These are phyloP conservation scores for Kickxella alabastrina DNA, from an alignment of 192 early-diverging fungal genomes.

Conservation along the genomic window DNA sequence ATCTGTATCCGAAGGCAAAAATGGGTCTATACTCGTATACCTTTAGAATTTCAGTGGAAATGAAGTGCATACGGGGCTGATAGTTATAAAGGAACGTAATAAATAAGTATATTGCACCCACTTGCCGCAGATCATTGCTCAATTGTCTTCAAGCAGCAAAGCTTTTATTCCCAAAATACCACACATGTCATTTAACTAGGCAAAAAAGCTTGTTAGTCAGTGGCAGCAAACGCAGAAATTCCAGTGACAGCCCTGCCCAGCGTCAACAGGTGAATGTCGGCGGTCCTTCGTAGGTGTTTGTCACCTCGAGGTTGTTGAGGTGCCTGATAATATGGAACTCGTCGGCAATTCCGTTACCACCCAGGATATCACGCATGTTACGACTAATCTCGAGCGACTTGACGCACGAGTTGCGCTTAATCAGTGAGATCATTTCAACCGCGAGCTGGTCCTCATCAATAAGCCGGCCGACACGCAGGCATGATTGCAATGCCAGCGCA, in stretches of 20 bases:
- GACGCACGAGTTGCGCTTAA: constrained; percentile 94
- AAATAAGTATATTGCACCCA: too few species aligned
- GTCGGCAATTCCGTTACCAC: constrained; percentile 93
- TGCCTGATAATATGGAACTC: constrained; percentile 97
- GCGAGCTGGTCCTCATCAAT: constrained; percentile 84
- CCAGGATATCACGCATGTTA: constrained; percentile 84
- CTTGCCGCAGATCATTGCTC: too few species aligned
- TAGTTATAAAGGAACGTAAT: too few species aligned
- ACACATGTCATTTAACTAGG: too few species aligned
- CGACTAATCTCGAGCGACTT: constrained; percentile 93
- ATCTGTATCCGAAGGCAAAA: too few species aligned
- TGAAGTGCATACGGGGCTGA: too few species aligned
- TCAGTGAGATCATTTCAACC: constrained; percentile 92
- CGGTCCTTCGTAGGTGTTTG: constrained; percentile 98
- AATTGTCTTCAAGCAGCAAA: too few species aligned
- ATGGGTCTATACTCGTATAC: too few species aligned
- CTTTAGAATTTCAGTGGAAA: too few species aligned
- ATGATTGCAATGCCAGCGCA: constrained; percentile 80
- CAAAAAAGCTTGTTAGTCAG: constrained; percentile 17
- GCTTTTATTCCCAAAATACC: too few species aligned
- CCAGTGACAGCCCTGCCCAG: constrained; percentile 94
- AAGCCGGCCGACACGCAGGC: constrained; percentile 86
- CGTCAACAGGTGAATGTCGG: constrained; percentile 93
- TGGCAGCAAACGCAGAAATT: constrained; percentile 63
- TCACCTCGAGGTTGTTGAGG: constrained; percentile 85